Base-by-base conservation (phyloP, 2,329 filamentous ascomycete genomes). In the Diaporthe sp. region DNA sequence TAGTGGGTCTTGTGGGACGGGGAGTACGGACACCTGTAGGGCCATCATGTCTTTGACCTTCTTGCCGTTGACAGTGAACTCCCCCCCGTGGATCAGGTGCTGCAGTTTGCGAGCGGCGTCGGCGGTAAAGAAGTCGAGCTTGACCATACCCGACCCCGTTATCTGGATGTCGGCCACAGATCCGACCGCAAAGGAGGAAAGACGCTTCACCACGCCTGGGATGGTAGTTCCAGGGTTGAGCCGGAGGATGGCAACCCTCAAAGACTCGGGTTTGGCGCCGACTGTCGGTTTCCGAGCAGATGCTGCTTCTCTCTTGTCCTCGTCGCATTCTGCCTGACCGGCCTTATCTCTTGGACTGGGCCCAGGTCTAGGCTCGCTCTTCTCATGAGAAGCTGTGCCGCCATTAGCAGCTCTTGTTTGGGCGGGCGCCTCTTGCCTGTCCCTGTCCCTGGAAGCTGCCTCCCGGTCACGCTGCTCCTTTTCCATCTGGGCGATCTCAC, bases 21-120 rank as follows among this genome's bases (percentile, higher is more conserved):
- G 28, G 20, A 49, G 17, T 51, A 10, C 42, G n/a, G 61, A 49
- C 34, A 34, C 20, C 12, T 67, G 61, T 12, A 51, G 42, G 28
- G 44, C 10, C 42, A 37, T 47, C 42, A 37, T 47, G 4, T 20
- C 42, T 5, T 9, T 12, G 20, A 67, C 28, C 25, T n/a, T 22
- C 4, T 67, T 67, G 42, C 42, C 28, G 28, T 67, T 67, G 61
- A 67, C 61, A 20, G 31, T 25, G 42, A 67, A 67, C 20, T 37
- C 10, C 12, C 6, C 20, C 20, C 7, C 10, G 20, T 12, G 10
- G 20, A n/a, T 8, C 44, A 51, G 28, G 10, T 37, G 28, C 7
- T 67, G 61, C 17, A 67, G 8, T n/a, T 37, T 49, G 25, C 17
- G 42, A 17, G 44, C 61, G 28, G 42, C 61, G 25, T 37, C 61